A percentile compares a stretch with the other conserved stretches of the same genome.
Conservation (phyloP, 257 asterid genomes). For the Jacaranda copaia region DNA sequence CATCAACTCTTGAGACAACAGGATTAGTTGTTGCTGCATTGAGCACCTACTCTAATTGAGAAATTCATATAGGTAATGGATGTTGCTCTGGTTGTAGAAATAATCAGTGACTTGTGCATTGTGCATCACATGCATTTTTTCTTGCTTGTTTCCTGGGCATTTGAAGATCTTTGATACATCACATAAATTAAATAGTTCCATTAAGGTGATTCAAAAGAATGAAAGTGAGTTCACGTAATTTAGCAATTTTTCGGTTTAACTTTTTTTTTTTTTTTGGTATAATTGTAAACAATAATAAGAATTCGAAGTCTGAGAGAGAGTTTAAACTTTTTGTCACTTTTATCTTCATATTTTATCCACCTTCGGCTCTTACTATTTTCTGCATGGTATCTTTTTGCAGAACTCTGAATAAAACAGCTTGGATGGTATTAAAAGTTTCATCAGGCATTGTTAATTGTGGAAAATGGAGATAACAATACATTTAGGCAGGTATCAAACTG, state of each 20-base stretch:
- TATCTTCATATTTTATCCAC: background rate
- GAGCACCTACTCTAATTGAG: constrained; percentile 79
- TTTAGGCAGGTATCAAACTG: constrained; percentile 10
- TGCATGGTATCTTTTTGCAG: constrained; percentile 24
- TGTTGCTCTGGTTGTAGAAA: background rate
- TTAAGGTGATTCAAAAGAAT: background rate
- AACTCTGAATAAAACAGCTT: constrained; percentile 23
- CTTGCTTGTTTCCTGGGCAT: background rate
- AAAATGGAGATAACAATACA: constrained; percentile 10
- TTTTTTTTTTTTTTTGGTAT: background rate
- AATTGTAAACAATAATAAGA: background rate
- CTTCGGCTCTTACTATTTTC: background rate
- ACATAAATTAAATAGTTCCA: background rate
- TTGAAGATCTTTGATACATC: background rate
- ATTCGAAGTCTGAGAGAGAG: too few species aligned
- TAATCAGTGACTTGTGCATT: too few species aligned
- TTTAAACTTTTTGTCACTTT: background rate
- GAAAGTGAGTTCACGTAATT: background rate
- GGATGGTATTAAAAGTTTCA: constrained; percentile 12
- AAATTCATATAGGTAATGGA: constrained; percentile 30
- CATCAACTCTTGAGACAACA: constrained; percentile 86
- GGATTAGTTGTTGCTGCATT: constrained; percentile 90
- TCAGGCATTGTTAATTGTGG: background rate
- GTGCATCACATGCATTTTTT: background rate
- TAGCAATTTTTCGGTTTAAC: background rate